Percentiles rank a stretch among this genome's conserved stretches.
Conservation (phyloP, 73 alveolate species). For the Paraurostyla sp. region DNA sequence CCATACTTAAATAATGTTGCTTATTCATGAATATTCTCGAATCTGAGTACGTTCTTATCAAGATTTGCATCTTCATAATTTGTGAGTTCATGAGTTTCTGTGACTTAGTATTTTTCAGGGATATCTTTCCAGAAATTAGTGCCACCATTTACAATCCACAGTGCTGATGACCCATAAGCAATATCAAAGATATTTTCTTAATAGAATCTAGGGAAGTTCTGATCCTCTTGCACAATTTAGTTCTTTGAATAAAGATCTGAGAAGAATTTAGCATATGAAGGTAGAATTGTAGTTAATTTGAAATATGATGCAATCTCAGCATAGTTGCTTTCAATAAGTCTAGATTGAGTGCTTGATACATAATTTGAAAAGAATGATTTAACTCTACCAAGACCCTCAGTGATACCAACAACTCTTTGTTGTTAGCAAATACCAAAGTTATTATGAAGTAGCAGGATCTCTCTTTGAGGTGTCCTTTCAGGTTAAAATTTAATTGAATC, state of each 20-base stretch:
- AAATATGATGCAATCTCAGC: conserved; percentile 61
- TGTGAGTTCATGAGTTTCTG: neutral
- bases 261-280: conserved; percentile 49
- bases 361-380: conserved; percentile 37
- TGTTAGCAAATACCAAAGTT: conserved; percentile 74
- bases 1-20: conserved; percentile 15
- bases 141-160: conserved; percentile 69
- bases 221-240: neutral
- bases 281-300: conserved; percentile 14
- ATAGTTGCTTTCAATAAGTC: conserved; percentile 42
- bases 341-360: neutral
- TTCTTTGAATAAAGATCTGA: conserved; percentile 22
- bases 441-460: conserved; percentile 48
- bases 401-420: neutral
- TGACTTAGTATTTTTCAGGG: conserved; percentile 15
- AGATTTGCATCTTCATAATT: neutral
- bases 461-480: neutral
- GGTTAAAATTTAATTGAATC: neutral
- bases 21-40: neutral
- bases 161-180: conserved; percentile 63
- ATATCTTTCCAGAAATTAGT: conserved; percentile 75
- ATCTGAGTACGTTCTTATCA: neutral
- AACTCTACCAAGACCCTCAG: conserved; percentile 61
- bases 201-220: neutral
- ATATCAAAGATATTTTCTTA: conserved; percentile 36